Evolutionary conservation across 441 rosid genomes (phyloP).

Genomic region (Mallotus repandus): DNA sequence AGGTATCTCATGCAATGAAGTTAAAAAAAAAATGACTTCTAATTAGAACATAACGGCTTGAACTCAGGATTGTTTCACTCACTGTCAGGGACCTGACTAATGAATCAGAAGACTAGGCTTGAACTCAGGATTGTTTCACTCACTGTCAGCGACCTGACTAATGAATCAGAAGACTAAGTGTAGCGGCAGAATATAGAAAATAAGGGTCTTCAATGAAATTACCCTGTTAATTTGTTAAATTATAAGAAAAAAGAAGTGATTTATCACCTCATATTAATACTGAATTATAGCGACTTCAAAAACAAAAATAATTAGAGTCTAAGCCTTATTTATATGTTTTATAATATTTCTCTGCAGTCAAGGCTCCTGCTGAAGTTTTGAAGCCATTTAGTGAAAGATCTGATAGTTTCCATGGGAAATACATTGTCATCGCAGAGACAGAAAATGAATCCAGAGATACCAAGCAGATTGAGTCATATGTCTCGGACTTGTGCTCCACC

Average conservation of each 20-base stretch:
- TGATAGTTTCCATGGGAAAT: neutral
- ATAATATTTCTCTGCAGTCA: neutral
- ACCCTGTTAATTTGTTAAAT: neutral
- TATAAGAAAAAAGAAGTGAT: neutral
- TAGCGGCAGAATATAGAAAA: too few relatives aligned
- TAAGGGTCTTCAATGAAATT: too few relatives aligned
- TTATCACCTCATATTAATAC: neutral
- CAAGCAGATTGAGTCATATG: neutral
- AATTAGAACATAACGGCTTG: too few relatives aligned
- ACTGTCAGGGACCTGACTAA: too few relatives aligned
- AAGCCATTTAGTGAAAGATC: neutral
- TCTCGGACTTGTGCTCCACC: neutral
- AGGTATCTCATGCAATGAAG: neutral
- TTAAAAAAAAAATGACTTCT: neutral
- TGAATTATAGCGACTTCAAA: neutral
- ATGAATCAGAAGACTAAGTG: too few relatives aligned
- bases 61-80: too few relatives aligned
- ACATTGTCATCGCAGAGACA: neutral
- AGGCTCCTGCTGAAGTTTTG: slow-evolving; percentile 4
- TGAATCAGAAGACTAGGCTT: too few relatives aligned
- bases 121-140: too few relatives aligned
- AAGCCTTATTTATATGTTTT: neutral
- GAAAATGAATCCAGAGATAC: neutral
- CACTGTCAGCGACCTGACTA: too few relatives aligned
- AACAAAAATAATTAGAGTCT: neutral